Conservation (phyloP, 2,329 filamentous ascomycete species). For the Sclerotiophoma versabilis region DNA sequence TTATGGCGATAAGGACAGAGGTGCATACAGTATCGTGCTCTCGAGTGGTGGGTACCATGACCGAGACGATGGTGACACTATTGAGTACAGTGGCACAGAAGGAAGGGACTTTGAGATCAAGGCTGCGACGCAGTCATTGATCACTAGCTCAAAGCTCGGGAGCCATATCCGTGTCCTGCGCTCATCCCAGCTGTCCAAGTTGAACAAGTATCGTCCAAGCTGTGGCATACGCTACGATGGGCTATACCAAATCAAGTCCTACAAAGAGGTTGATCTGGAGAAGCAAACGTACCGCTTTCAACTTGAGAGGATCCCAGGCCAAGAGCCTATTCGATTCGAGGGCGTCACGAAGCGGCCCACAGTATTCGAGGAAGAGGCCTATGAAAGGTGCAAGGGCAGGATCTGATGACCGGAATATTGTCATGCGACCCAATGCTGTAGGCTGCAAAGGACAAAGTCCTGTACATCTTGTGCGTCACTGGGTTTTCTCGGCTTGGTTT, state of each 20-base stretch:
- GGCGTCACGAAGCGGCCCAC: slow-evolving; percentile 54
- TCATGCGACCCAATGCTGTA: not conserved
- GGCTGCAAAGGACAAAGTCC: not conserved
- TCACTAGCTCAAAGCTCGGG: slow-evolving; percentile 47
- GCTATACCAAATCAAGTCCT: slow-evolving; percentile 57
- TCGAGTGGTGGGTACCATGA: slow-evolving; percentile 58
- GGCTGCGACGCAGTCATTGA: slow-evolving; percentile 53
- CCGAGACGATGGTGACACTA: slow-evolving; percentile 57
- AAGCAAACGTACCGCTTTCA: slow-evolving; percentile 58
- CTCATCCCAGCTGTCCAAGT: slow-evolving; percentile 47
- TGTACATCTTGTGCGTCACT: not conserved
- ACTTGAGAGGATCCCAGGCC: slow-evolving; percentile 53
- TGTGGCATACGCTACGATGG: slow-evolving; percentile 66
- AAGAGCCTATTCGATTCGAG: slow-evolving; percentile 57
- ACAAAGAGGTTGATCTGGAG: slow-evolving; percentile 49
- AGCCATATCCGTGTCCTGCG: slow-evolving; percentile 61
- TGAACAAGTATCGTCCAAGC: slow-evolving; percentile 54
- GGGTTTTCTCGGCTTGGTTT: not conserved
- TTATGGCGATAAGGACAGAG: slow-evolving; percentile 52
- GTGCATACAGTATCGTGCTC: slow-evolving; percentile 64
- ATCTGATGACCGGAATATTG: not conserved
- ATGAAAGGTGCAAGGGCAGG: slow-evolving; percentile 26
- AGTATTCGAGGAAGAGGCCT: slow-evolving; percentile 36
- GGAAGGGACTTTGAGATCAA: slow-evolving; percentile 40
- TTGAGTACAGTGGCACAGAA: slow-evolving; percentile 62